Evolutionary conservation across 2,329 filamentous ascomycete genomes (phyloP), one percentile per base, ranked within the genome.

Genomic region (Zarea fungicola): DNA sequence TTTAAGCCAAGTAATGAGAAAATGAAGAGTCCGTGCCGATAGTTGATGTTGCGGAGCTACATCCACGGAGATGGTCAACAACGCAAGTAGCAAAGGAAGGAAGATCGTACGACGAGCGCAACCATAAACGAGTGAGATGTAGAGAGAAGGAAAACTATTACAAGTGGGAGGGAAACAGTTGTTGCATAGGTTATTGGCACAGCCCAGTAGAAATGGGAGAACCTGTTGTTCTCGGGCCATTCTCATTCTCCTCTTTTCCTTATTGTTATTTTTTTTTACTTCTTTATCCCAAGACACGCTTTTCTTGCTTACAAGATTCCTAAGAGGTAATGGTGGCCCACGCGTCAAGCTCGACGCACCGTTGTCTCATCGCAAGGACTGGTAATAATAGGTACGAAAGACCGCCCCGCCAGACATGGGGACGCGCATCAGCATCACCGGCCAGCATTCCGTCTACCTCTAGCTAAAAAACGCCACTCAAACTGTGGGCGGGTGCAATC

Each of bases 301-400:
- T 31, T n/a, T 41, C 19, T 48, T 35, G 34, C 34, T 46, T 18
- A 10, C 35, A 40, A 26, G 36, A 48, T 48, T 48, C 44, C 44
- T 32, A n/a, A 34, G 21, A 40, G 8, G 35, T 26, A 40, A 39
- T 40, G 35, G 14, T 26, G 11, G 19, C 43, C 19, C 35, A 48
- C 44, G 35, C 44, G 44, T 37, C 44, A 41, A 41, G 44, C 44
- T 48, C 25, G 22, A 21, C 14, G 18, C 16, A 18, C 16, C 32
- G 16, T 22, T 45, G 42, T 45, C 42, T 45, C 32, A 11, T 9
- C 36, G 42, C 14, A 9, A 9, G 7, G 26, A 29, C 26, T 13
- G 7, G 26, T 13, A 7, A 13, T 29, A 13, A 7, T 18, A 16
- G 31, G 9, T 2, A 23, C 37, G 10, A 13, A 26, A 25, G 25